Base-by-base conservation (phyloP, 345 rosid genomes). In the Tarenaya hassleriana region DNA sequence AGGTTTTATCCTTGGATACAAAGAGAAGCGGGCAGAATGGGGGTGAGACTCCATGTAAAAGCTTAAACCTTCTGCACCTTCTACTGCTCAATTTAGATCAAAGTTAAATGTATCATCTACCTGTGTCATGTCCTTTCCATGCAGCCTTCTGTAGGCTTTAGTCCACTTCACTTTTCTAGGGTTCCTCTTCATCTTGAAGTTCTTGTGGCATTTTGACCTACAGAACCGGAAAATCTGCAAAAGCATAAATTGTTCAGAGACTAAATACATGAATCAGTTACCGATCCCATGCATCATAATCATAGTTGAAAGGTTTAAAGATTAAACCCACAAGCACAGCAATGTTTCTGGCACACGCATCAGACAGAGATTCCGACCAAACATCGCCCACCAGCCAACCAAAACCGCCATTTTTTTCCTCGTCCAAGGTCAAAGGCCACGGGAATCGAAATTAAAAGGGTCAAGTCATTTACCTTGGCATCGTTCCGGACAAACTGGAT, bases 171-270 rank as follows among this genome's bases (percentile, higher is more conserved):
- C 91, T 61, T 92, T 88, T 39, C 95, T 82, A 4, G 97, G 99
- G 62, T 88, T 94, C 63, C 97, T 88, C 84, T 94, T 94, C 99
- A 88, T 94, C 73, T 94, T 94, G 56, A 89, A 83, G 64, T 89
- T 89, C 68, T 89, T 89, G 66, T 89, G 95, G 68, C 95, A 85
- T 64, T 82, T 59, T 0, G 90, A 89, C 71, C 95, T 72, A 70
- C 94, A 92, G 69, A 92, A 92, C 18, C 87, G 63, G 72, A 88
- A 92, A 34, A 92, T 72, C 97, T 88, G 70, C 76, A 68, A 38
- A 35, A 3, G 5, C 29, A 24, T 24, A 24, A 5, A 24, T 24
- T 24, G 29, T 24, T 24, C 29, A 24, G 29, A 24, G 29, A 24
- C 5, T 24, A 24, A 24, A 24, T 24, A 24, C 29, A 24, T 24